Evolutionary conservation across 768 basidiomycete species (phyloP).

Genomic region (Amanita jacksonii): DNA sequence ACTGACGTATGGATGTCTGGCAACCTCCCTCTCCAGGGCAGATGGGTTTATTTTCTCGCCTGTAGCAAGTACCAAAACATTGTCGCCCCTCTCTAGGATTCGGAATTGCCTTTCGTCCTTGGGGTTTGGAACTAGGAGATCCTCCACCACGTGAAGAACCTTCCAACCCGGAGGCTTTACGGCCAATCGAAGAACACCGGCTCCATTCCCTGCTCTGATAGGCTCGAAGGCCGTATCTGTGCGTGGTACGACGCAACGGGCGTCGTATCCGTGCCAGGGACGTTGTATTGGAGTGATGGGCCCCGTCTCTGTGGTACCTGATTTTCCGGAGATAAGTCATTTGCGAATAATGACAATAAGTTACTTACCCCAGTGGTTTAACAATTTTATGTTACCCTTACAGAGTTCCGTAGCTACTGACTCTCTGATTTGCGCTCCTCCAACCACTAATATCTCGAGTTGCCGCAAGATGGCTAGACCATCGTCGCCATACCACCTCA

Average conservation of each 20-base stretch:
- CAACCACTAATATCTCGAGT: conserved; percentile 26
- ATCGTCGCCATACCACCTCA: conserved; percentile 14
- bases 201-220: conserved; percentile 18
- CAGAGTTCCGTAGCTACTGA: conserved; percentile 20
- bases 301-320: conserved; percentile 28
- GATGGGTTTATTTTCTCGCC: conserved; percentile 33
- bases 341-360: not conserved
- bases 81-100: conserved; percentile 30
- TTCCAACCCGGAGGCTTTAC: conserved; percentile 26
- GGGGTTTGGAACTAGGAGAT: conserved; percentile 27
- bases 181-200: conserved; percentile 18
- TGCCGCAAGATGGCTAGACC: conserved; percentile 22
- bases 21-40: conserved; percentile 21
- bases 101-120: conserved; percentile 20
- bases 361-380: conserved; percentile 32
- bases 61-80: conserved; percentile 31
- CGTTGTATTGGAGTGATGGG: conserved; percentile 26
- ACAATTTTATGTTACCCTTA: conserved; percentile 22
- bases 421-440: conserved; percentile 32
- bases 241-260: conserved; percentile 28
- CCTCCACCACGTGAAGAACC: conserved; percentile 25
- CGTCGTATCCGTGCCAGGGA: conserved; percentile 23
- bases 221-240: conserved; percentile 22
- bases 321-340: not conserved
- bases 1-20: conserved; percentile 28